phyloP scores from a whole-genome alignment of 1,284 basidiomycete species.

The Cystobasidium sp. region DNA sequence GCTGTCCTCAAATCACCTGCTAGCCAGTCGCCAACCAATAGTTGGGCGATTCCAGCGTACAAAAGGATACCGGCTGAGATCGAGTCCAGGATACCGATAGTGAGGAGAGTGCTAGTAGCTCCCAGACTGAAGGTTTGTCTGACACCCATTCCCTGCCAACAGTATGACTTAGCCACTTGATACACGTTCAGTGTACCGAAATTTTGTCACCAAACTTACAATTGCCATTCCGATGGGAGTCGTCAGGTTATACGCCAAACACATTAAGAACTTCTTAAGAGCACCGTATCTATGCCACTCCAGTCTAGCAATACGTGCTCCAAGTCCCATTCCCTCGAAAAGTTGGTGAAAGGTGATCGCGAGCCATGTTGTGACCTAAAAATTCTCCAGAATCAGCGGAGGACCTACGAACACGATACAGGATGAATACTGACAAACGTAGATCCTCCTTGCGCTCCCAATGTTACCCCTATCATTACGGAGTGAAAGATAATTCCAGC shows the following conservation, averaged over 20 bases:
- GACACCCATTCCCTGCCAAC: conserved; percentile 55
- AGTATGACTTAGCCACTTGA: conserved; percentile 51
- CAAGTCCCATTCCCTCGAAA: conserved; percentile 53
- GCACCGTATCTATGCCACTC: conserved; percentile 35
- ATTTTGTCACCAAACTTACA: conserved; percentile 38
- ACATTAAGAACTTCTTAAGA: conserved; percentile 52
- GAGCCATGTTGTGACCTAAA: conserved; percentile 51
- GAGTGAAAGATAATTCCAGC: conserved; percentile 60
- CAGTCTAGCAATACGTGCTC: conserved; percentile 53
- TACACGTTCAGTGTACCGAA: background rate
- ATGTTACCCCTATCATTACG: conserved; percentile 56
- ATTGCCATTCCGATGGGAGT: conserved; percentile 50
- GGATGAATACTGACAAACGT: conserved; percentile 17
- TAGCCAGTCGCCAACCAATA: conserved; percentile 38
- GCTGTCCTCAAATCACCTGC: conserved; percentile 35
- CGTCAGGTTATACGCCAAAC: conserved; percentile 50
- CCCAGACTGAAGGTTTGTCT: conserved; percentile 55
- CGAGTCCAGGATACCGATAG: conserved; percentile 75
- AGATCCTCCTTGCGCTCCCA: conserved; percentile 50
- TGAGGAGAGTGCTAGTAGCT: conserved; percentile 52
- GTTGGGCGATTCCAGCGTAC: conserved; percentile 39
- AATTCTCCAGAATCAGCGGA: background rate
- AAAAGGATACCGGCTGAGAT: conserved; percentile 80
- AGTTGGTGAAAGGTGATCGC: conserved; percentile 56
- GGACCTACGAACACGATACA: background rate